These are phyloP conservation scores for Eimeria praecox DNA, from an alignment of 169 alveolate species.

Conservation along the genomic window DNA sequence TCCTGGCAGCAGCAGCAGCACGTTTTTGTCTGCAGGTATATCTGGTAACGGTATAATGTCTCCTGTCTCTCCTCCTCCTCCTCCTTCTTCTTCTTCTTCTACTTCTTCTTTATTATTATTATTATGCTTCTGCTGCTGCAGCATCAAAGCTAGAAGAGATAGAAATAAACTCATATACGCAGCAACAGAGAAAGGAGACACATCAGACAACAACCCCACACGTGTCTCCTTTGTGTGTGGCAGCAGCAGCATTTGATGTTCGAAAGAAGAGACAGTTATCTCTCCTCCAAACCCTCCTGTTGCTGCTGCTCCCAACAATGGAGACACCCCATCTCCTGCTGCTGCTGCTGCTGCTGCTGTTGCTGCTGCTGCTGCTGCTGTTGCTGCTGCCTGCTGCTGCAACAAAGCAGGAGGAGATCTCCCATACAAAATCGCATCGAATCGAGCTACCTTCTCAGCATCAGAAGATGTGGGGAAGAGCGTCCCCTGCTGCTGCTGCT, in stretches of 20 bases:
- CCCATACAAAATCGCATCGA: conserved; percentile 41
- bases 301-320: neutral
- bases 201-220: neutral
- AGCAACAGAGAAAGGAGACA: conserved; percentile 50
- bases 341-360: conserved; percentile 45
- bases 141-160: neutral
- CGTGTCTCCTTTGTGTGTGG: neutral
- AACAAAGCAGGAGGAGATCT: neutral
- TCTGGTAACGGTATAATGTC: neutral
- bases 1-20: conserved; percentile 40
- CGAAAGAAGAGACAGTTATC: neutral
- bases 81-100: no score
- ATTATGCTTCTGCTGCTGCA: conserved; percentile 27
- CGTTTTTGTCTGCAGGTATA: neutral
- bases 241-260: conserved; percentile 29
- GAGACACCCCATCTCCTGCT: neutral
- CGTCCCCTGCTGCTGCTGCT: neutral
- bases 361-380: conserved; percentile 55
- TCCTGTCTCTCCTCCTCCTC: neutral
- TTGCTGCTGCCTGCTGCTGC: conserved; percentile 34
- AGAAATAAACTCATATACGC: neutral
- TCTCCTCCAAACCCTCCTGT: neutral
- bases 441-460: neutral
- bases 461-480: neutral
- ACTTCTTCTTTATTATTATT: no score